These are phyloP conservation scores for Corylus americana DNA, from an alignment of 306 rosid species.

Conservation along the genomic window DNA sequence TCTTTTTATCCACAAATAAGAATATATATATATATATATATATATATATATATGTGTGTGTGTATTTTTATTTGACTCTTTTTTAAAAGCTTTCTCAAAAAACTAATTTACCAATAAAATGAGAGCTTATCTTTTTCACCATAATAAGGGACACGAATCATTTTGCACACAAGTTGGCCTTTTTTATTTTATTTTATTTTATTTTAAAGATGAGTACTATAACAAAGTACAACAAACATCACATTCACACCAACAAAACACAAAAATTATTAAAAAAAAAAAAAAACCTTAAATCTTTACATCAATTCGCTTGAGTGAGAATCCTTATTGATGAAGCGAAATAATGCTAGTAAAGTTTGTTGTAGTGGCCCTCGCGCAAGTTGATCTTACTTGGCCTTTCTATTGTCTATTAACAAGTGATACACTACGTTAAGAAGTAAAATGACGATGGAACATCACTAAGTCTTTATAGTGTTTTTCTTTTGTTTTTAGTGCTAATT, in stretches of 20 bases:
- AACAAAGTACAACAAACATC: too few species aligned
- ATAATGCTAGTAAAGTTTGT: too few species aligned
- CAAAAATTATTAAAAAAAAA: too few species aligned
- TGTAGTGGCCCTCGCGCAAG: not conserved
- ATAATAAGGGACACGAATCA: constrained; percentile 1
- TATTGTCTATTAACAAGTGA: not conserved
- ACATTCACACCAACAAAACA: too few species aligned
- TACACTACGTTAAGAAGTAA: not conserved
- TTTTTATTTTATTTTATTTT: too few species aligned
- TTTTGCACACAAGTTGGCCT: not conserved
- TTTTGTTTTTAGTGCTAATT: not conserved
- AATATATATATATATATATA: not conserved
- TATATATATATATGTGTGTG: too few species aligned
- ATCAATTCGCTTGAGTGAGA: too few species aligned
- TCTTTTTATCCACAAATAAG: too few species aligned
- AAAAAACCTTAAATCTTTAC: too few species aligned
- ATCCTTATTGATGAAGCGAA: too few species aligned
- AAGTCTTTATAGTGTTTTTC: not conserved
- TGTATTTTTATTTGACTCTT: not conserved
- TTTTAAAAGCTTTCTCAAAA: not conserved
- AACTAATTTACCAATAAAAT: not conserved
- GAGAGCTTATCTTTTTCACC: not conserved
- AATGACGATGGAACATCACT: not conserved
- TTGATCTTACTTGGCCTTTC: not conserved
- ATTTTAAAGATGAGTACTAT: too few species aligned